A percentile compares a stretch with the other conserved stretches of the same genome.
These are phyloP conservation scores for Leucocoprinus leucothites DNA, from an alignment of 768 basidiomycete genomes.

Conservation along the genomic window DNA sequence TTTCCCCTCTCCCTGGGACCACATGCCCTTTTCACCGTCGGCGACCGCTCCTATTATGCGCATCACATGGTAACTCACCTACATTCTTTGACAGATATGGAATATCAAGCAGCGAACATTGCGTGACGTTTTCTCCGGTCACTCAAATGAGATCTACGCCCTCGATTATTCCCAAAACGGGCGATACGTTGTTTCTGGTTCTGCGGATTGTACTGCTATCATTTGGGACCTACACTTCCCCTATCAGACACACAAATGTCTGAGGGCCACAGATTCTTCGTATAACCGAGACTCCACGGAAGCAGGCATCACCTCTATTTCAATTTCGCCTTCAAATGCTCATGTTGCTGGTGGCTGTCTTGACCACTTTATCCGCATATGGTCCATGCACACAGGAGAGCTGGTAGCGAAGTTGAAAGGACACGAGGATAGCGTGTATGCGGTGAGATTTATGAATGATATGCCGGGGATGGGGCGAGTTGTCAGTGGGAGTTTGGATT, in stretches of 20 bases:
- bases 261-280: slow-evolving; percentile 35
- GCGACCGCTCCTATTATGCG: slow-evolving; percentile 29
- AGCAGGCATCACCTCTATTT: slow-evolving; percentile 75
- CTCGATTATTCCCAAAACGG: slow-evolving; percentile 91
- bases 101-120: slow-evolving; percentile 81
- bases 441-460: slow-evolving; percentile 90
- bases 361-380: slow-evolving; percentile 77
- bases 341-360: slow-evolving; percentile 67
- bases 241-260: slow-evolving; percentile 17
- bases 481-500: slow-evolving; percentile 89
- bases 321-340: slow-evolving; percentile 72
- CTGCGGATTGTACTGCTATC: slow-evolving; percentile 60
- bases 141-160: slow-evolving; percentile 92
- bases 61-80: slow-evolving; percentile 20
- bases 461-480: slow-evolving; percentile 59
- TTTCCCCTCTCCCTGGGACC: background rate
- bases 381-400: slow-evolving; percentile 66
- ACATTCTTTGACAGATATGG: slow-evolving; percentile 89
- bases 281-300: slow-evolving; percentile 38
- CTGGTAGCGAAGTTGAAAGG: slow-evolving; percentile 76
- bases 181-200: slow-evolving; percentile 82
- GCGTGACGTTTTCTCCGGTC: slow-evolving; percentile 80
- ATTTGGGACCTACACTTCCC: slow-evolving; percentile 38
- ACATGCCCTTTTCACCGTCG: slow-evolving; percentile 18
- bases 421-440: slow-evolving; percentile 84